Conservation (phyloP, 495 filamentous ascomycete species). For the Aspergillus sclerotiicarbonarius region DNA sequence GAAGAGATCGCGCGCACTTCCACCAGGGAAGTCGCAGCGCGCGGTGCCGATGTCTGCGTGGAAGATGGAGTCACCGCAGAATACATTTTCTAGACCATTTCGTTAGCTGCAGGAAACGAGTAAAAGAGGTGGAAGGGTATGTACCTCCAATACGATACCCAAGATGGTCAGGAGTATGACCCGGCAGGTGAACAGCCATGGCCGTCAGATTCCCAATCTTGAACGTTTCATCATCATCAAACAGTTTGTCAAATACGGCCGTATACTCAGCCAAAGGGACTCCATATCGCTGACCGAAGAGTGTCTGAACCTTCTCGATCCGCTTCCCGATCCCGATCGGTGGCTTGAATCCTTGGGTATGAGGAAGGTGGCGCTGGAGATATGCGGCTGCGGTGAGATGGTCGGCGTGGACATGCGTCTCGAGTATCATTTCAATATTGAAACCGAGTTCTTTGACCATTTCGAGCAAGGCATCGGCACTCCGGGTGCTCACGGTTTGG, state of each 20-base stretch:
- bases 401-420: constrained; percentile 63
- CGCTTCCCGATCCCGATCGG: constrained; percentile 55
- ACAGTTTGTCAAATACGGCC: constrained; percentile 49
- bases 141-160: constrained; percentile 56
- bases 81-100: constrained; percentile 46
- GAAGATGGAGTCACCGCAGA: constrained; percentile 61
- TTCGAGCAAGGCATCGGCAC: constrained; percentile 49
- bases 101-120: background rate
- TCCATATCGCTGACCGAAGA: constrained; percentile 49
- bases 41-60: constrained; percentile 58
- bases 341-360: constrained; percentile 20
- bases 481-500: constrained; percentile 41
- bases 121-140: background rate
- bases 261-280: constrained; percentile 38
- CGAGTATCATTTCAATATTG: constrained; percentile 48
- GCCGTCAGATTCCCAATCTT: constrained; percentile 45
- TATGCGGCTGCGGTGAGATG: constrained; percentile 59
- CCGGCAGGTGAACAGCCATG: constrained; percentile 53
- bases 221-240: constrained; percentile 54
- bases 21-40: constrained; percentile 60
- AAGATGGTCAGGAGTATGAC: constrained; percentile 62
- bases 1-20: constrained; percentile 45
- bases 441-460: constrained; percentile 44
- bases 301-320: constrained; percentile 49
- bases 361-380: constrained; percentile 44